These are phyloP conservation scores for Stylonectria norvegica DNA, from an alignment of 2,329 filamentous ascomycete species.

Conservation along the genomic window DNA sequence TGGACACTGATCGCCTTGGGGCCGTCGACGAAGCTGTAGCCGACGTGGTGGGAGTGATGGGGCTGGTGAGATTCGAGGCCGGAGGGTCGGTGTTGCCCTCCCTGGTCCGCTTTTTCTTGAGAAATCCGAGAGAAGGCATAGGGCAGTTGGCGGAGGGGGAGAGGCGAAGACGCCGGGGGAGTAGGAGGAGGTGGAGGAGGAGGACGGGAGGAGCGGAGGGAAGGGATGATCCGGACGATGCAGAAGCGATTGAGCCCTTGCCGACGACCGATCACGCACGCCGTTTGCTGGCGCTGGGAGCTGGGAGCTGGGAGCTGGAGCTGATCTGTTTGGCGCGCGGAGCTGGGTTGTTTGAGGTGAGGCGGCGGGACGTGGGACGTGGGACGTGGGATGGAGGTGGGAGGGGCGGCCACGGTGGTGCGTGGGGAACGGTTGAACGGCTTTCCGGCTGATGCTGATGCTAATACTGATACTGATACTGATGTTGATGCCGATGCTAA, in stretches of 20 bases:
- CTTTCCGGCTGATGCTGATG: too few relatives aligned
- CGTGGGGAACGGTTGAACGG: too few relatives aligned
- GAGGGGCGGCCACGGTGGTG: too few relatives aligned
- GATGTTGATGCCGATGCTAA: slow-evolving; percentile 1
- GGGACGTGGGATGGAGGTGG: too few relatives aligned
- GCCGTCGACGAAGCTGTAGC: slow-evolving; percentile 1
- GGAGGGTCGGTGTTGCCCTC: slow-evolving; percentile 73
- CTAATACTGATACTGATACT: too few relatives aligned
- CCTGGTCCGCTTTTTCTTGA: slow-evolving; percentile 99
- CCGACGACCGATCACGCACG: slow-evolving; percentile 26
- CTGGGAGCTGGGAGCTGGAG: background rate
- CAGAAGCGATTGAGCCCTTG: slow-evolving; percentile 17
- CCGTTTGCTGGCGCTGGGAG: slow-evolving; percentile 18
- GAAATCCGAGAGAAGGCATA: slow-evolving; percentile 94
- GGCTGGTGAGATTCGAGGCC: slow-evolving; percentile 62
- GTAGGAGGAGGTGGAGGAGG: slow-evolving; percentile 3
- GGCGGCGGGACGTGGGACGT: too few relatives aligned
- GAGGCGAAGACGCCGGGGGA: too few relatives aligned
- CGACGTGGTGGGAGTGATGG: slow-evolving; percentile 55
- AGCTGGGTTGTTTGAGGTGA: background rate
- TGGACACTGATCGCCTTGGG: slow-evolving; percentile 44
- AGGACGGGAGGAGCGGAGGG: slow-evolving; percentile 3
- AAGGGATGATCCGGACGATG: slow-evolving; percentile 1
- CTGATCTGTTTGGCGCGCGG: background rate
- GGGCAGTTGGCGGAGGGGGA: slow-evolving; percentile 23